Percentiles rank a stretch among this genome's conserved stretches.
These are phyloP conservation scores for Sanghuangporus weigelae DNA, from an alignment of 1,284 basidiomycete genomes.

Conservation along the genomic window DNA sequence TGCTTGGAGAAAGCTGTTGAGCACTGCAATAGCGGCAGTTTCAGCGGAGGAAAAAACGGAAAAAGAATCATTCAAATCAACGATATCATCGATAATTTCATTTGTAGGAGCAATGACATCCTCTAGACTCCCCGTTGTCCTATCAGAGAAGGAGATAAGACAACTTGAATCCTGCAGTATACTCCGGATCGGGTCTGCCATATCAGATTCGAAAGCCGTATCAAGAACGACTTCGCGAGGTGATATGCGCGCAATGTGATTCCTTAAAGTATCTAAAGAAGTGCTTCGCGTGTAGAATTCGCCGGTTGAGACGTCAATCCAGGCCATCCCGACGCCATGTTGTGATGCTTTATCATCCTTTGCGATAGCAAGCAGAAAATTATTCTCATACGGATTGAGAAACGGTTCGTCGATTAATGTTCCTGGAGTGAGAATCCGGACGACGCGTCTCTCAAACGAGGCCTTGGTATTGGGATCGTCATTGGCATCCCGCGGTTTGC, in stretches of 20 bases:
- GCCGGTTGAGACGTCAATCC: conserved; percentile 94
- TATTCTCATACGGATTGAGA: conserved; percentile 79
- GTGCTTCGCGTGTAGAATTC: conserved; percentile 80
- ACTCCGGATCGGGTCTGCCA: conserved; percentile 39
- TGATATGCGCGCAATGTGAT: conserved; percentile 79
- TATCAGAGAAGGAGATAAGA: conserved; percentile 43
- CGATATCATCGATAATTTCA: conserved; percentile 9
- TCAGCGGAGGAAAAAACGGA: conserved; percentile 38
- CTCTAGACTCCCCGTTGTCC: conserved; percentile 8
- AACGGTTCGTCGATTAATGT: conserved; percentile 90
- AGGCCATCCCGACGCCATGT: conserved; percentile 57
- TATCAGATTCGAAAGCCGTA: conserved; percentile 32
- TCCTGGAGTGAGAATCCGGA: conserved; percentile 85
- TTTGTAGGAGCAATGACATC: not conserved
- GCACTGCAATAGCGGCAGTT: conserved; percentile 53
- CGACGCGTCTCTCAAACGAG: conserved; percentile 73
- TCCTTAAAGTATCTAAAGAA: conserved; percentile 54
- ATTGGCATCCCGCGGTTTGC: conserved; percentile 31
- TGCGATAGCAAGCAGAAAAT: conserved; percentile 75
- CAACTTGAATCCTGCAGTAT: conserved; percentile 46
- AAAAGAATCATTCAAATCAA: not conserved
- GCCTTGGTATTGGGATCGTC: conserved; percentile 37
- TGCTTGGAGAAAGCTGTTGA: conserved; percentile 64
- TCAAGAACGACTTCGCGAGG: conserved; percentile 82
- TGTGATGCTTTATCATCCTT: not conserved